Conservation (phyloP, 129 eudicot species). For the Glebionis coronaria region DNA sequence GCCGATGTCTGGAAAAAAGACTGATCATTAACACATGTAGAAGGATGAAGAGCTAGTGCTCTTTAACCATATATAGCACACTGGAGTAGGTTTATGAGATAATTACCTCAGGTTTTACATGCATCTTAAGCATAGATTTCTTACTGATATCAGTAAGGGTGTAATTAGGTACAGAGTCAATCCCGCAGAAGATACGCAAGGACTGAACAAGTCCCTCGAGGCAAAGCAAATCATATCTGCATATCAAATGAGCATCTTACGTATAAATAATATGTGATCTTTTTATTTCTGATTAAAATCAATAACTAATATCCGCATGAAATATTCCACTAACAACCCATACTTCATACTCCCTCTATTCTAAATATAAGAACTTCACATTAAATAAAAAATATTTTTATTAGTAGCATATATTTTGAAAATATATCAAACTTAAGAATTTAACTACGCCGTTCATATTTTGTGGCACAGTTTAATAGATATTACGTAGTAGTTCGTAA, state of each 20-base stretch:
- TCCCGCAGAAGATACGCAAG: slow-evolving; percentile 66
- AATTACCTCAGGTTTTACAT: slow-evolving; percentile 78
- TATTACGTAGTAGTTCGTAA: too few species aligned
- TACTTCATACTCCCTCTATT: background rate
- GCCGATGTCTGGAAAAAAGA: slow-evolving; percentile 53
- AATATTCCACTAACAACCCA: background rate
- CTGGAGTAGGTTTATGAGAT: slow-evolving; percentile 10
- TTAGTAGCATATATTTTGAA: background rate
- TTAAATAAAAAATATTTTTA: background rate
- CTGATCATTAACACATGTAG: slow-evolving; percentile 1
- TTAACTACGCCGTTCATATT: background rate
- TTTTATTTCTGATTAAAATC: background rate
- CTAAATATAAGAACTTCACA: background rate
- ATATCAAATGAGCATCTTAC: slow-evolving; percentile 15
- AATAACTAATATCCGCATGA: background rate
- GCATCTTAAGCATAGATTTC: slow-evolving; percentile 82
- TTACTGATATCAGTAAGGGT: slow-evolving; percentile 35
- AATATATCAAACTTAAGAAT: background rate
- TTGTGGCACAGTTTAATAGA: too few species aligned
- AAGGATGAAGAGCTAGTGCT: slow-evolving; percentile 6
- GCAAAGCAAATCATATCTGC: slow-evolving; percentile 98
- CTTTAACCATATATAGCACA: background rate
- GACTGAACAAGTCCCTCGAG: slow-evolving; percentile 93
- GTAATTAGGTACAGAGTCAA: slow-evolving; percentile 70
- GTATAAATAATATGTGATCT: background rate